phyloP scores from a whole-genome alignment of 345 rosid species.

The Eucalyptus curtisii region DNA sequence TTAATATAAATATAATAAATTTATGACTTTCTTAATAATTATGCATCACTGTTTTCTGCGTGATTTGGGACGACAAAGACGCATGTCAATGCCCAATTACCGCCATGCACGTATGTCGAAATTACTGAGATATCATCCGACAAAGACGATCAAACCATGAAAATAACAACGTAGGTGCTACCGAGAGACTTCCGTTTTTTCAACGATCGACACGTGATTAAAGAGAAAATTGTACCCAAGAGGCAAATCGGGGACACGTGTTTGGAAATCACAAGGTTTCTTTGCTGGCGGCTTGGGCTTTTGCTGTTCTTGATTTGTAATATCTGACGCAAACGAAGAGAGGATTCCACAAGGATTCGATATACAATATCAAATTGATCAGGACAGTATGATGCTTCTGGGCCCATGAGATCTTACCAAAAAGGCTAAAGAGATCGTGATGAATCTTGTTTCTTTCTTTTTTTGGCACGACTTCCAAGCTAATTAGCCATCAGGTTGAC shows the following conservation, averaged over 20 bases:
- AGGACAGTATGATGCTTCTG: neutral
- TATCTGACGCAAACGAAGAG: neutral
- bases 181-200: neutral
- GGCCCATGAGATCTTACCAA: neutral
- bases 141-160: neutral
- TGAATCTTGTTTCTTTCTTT: neutral
- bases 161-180: neutral
- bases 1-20: too few relatives aligned
- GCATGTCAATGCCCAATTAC: neutral
- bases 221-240: neutral
- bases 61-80: neutral
- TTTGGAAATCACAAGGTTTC: neutral
- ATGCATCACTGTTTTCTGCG: neutral
- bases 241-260: neutral
- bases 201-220: neutral
- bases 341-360: neutral
- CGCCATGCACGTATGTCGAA: neutral
- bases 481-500: neutral
- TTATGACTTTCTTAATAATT: neutral
- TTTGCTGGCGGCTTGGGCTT: neutral
- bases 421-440: neutral
- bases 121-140: neutral
- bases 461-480: neutral
- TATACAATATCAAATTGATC: neutral
- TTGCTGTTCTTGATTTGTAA: neutral